These are phyloP conservation scores for Aspergillus pseudotamarii DNA, from an alignment of 2,329 filamentous ascomycete genomes.

Conservation along the genomic window DNA sequence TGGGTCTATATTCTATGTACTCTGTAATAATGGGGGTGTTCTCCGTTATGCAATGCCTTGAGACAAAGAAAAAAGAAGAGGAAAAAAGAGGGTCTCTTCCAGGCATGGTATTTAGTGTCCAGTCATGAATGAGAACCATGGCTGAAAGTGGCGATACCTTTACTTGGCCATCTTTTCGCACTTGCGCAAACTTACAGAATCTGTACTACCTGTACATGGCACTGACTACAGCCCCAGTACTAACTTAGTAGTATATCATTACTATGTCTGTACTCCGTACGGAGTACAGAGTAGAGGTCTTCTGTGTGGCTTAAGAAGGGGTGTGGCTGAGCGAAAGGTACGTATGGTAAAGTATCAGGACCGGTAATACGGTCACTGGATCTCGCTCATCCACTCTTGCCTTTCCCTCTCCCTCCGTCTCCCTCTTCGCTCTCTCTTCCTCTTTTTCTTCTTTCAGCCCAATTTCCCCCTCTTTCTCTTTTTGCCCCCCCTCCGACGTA, in stretches of 20 bases:
- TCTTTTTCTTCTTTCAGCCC: constrained; percentile 20
- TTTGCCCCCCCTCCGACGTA: constrained; percentile 12
- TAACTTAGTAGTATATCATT: no score
- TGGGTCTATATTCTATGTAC: not conserved
- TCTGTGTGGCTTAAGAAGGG: not conserved
- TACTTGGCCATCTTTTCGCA: not conserved
- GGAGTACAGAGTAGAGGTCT: not conserved
- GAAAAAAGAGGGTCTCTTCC: not conserved
- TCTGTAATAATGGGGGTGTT: not conserved
- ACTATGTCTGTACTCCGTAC: not conserved
- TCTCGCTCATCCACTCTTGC: constrained; percentile 7
- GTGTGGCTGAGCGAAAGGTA: constrained; percentile 5
- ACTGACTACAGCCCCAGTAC: no score
- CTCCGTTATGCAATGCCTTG: not conserved
- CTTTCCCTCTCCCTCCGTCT: constrained; percentile 11
- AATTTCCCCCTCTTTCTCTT: constrained; percentile 26
- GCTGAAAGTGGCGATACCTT: constrained; percentile 1
- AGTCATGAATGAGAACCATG: not conserved
- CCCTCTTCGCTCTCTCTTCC: constrained; percentile 6
- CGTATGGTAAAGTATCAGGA: constrained; percentile 1
- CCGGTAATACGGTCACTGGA: constrained; percentile 6
- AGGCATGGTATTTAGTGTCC: not conserved
- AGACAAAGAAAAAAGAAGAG: not conserved
- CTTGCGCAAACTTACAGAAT: not conserved
- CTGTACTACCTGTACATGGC: no score